Percentiles rank a stretch among this genome's conserved stretches.
Evolutionary conservation across 768 basidiomycete species (phyloP).

Genomic region (Rhodotorula kratochvilovae): DNA sequence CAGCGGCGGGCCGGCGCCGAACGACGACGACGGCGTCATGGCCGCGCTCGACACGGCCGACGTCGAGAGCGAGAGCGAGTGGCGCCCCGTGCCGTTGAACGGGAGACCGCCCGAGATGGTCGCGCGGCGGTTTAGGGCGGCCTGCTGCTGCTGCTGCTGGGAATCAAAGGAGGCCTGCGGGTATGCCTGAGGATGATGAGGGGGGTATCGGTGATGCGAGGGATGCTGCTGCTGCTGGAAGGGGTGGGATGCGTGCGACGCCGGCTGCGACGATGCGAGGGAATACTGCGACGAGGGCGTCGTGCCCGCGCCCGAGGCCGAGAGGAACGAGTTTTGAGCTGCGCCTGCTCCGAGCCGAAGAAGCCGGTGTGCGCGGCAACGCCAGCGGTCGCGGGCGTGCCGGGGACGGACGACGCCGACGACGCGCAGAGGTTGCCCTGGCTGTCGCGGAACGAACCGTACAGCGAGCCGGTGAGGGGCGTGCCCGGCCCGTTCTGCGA

Average conservation of each 20-base stretch:
- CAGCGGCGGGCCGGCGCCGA: background rate
- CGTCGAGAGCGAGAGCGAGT: background rate
- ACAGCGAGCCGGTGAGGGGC: constrained; percentile 31
- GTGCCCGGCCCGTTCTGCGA: constrained; percentile 22
- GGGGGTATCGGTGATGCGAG: constrained; percentile 28
- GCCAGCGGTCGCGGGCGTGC: constrained; percentile 23
- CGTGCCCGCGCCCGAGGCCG: background rate
- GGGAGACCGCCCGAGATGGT: constrained; percentile 39
- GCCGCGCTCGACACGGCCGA: background rate
- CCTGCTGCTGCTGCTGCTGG: constrained; percentile 6
- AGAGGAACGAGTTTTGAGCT: constrained; percentile 2
- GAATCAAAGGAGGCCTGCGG: background rate
- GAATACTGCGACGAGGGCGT: background rate
- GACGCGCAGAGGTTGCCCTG: constrained; percentile 17
- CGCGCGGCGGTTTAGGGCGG: constrained; percentile 18
- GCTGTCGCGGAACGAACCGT: constrained; percentile 35
- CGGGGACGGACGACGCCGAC: constrained; percentile 9
- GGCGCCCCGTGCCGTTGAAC: constrained; percentile 10
- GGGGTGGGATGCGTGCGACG: background rate
- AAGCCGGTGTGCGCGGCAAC: constrained; percentile 2
- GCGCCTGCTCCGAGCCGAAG: constrained; percentile 1
- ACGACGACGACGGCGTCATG: constrained; percentile 13
- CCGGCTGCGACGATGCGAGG: constrained; percentile 4
- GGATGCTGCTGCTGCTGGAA: constrained; percentile 8
- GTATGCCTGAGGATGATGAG: background rate